Evolutionary conservation across 108 stramenopile species (phyloP), one percentile per base, ranked within the genome.

Genomic region (Chaetoceros muelleri): DNA sequence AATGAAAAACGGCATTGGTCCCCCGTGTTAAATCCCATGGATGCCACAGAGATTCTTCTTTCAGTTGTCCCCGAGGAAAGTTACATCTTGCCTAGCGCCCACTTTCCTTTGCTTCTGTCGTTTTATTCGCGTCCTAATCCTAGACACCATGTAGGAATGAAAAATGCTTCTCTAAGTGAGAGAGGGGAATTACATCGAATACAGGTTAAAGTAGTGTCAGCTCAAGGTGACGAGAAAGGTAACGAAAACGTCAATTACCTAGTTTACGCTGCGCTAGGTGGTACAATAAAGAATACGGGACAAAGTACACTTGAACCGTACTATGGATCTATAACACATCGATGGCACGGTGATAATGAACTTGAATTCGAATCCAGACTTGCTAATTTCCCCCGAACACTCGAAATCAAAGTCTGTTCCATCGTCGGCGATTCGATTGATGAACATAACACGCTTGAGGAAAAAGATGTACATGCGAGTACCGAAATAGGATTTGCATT

Each of bases 21-120:
- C 62, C 67, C 19, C n/a, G 48, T 49, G 16, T 25, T 84, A 46
- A 86, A 88, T 67, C 90, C 90, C 17, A 74, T 92, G 2, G 76
- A 86, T 50, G 65, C 84, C 1, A 45, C 59, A 3, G 79, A 86
- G 60, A 44, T 76, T 19, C 50, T 86, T 17, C 53, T 72, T 19
- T 65, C 74, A 2, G 67, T 88, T 18, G 80, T 84, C 58, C 49
- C 69, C 19, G 65, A 82, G 30, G 85, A 79, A 55, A 83, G 85
- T 55, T 87, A 80, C 58, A 82, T 92, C 28, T 65, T 92, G 22
- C 90, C 90, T 2, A 87, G 85, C 59, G 86, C 90, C 8, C 90
- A 92, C 60, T 88, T 85, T 62, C 86, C 90, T 1, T 27, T 92
- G 19, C 65, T 92, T 23, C 69, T 92, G 7, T 88, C 82, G 48